phyloP scores from a whole-genome alignment of 306 rosid genomes.

The Pterocarpus macrocarpus region DNA sequence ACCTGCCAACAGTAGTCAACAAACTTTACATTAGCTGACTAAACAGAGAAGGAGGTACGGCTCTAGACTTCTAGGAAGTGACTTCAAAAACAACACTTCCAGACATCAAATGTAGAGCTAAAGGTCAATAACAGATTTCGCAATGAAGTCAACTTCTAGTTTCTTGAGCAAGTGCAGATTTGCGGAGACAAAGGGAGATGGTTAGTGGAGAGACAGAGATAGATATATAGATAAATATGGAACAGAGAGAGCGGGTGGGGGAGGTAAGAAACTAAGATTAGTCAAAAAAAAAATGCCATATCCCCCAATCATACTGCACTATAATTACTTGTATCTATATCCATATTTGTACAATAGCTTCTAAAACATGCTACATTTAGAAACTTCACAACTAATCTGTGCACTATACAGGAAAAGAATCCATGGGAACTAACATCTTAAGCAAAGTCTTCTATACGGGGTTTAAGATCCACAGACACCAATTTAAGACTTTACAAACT shows the following conservation, averaged over 20 bases:
- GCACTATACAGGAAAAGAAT: background rate
- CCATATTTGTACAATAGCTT: background rate
- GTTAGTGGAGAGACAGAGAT: background rate
- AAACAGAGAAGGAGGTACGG: background rate
- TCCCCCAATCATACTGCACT: background rate
- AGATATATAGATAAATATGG: no score
- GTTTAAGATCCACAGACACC: background rate
- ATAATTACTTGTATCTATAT: conserved; percentile 14
- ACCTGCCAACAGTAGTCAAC: conserved; percentile 60
- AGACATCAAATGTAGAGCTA: background rate
- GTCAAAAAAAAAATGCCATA: background rate
- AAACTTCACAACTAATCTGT: background rate
- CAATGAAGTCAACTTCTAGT: background rate
- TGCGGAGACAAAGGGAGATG: background rate
- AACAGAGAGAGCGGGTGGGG: background rate
- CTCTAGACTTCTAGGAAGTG: conserved; percentile 25
- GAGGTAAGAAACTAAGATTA: conserved; percentile 5
- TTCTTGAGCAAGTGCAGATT: conserved; percentile 19
- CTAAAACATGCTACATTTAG: background rate
- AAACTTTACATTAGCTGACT: conserved; percentile 28
- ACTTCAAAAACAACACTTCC: conserved; percentile 14
- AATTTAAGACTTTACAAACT: background rate
- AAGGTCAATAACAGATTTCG: conserved; percentile 3
- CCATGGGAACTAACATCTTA: background rate
- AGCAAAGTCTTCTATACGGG: background rate